phyloP scores from a whole-genome alignment of 495 filamentous ascomycete genomes.

The Pyrenula massariospora region DNA sequence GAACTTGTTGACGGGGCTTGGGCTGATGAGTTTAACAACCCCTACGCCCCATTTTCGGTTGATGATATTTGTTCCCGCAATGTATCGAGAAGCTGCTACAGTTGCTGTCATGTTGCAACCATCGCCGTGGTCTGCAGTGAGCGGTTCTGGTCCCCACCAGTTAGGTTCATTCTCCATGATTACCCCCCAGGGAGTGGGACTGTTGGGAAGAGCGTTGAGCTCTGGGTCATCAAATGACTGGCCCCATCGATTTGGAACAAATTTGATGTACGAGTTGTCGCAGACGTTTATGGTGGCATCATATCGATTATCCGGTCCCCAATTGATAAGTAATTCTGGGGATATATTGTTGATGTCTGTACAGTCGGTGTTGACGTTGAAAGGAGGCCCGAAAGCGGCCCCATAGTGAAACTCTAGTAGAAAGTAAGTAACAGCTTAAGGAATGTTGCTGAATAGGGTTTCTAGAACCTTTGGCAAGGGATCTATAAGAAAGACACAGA shows the following conservation, averaged over 20 bases:
- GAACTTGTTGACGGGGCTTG: neutral
- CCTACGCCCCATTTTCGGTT: neutral
- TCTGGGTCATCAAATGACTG: neutral
- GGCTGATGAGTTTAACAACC: neutral
- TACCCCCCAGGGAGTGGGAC: neutral
- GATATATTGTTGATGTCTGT: neutral
- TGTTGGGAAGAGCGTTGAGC: neutral
- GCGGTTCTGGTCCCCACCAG: neutral
- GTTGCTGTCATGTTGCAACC: neutral
- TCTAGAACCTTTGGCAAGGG: neutral
- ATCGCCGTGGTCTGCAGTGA: neutral
- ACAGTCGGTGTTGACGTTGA: neutral
- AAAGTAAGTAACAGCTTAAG: neutral
- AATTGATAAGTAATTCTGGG: neutral
- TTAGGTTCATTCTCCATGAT: neutral
- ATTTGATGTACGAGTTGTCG: neutral
- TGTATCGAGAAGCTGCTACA: neutral
- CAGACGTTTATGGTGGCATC: neutral
- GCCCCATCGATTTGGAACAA: neutral
- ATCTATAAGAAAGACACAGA: neutral
- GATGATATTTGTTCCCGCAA: neutral
- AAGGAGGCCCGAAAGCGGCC: neutral
- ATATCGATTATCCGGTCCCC: neutral
- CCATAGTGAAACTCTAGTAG: neutral
- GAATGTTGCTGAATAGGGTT: neutral